Evolutionary conservation across 176 grass and related monocot genomes (phyloP), one percentile per base, ranked within the genome.

Genomic region (Lolium rigidum): DNA sequence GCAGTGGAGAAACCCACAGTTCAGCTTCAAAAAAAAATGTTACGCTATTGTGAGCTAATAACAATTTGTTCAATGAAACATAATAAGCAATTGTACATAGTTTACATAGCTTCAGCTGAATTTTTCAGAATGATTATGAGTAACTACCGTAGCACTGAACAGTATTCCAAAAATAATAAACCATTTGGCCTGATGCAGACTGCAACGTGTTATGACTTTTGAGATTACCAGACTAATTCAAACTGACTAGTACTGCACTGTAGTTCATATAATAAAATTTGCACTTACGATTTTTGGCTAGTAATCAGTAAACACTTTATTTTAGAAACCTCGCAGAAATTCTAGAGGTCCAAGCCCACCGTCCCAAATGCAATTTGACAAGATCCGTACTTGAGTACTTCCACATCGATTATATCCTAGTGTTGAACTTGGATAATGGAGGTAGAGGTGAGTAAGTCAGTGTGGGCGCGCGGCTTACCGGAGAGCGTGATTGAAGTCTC

Each of bases 11-110:
- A 28, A 28, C 26, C 26, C 26, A 28, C 26, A 28, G 26, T 28
- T 28, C 26, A 28, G 26, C 26, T 28, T 28, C 26, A 28, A 28
- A 28, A 28, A 28, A 28, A 28, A 28, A 28, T 28, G 26, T 28
- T 28, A 28, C 26, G 26, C 26, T 28, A 66, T 64, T 13, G 44
- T 74, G 15, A 41, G 46, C 15, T 64, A 26, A 11, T 11, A 62
- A 7, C 20, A 35, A 68, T 3, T 69, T n/a, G 62, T 81, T 69
- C 62, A 38, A 8, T 65, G 44, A 39, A 70, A 78, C 15, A 88
- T 58, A 9, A 9, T 69, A 63, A 10, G 12, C 44, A 35, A 66
- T 66, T 15, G 2, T 14, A 58, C 14, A 28, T 25, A 37, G 7
- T 10, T 7, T 31, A 68, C 11, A 39, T 9, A 4, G 2, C 20